Conservation (phyloP, 2,329 filamentous ascomycete genomes). For the Didymella arachidicola region DNA sequence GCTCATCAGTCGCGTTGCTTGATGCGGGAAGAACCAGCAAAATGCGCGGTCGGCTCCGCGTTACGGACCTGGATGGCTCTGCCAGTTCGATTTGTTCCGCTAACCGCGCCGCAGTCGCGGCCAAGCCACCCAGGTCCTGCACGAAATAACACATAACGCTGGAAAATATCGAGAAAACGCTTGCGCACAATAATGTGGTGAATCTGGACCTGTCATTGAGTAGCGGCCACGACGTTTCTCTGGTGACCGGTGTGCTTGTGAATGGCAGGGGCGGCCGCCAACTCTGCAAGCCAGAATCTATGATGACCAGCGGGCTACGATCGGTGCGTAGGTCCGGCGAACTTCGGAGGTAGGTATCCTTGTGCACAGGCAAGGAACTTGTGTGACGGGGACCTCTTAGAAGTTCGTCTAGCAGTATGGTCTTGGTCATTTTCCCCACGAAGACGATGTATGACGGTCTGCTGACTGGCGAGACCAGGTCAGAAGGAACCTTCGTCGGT, state of each 20-base stretch:
- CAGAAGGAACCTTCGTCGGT: not conserved
- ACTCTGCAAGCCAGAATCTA: not conserved
- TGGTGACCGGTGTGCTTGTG: not conserved
- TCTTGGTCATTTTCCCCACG: conserved; percentile 1
- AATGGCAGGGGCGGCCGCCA: not conserved
- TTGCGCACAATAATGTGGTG: not conserved
- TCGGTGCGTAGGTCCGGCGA: not conserved
- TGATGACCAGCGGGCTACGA: conserved; percentile 3
- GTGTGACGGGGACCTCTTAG: not conserved
- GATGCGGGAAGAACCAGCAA: not conserved
- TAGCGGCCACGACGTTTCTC: not conserved
- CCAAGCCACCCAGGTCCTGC: not conserved
- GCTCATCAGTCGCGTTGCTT: not conserved
- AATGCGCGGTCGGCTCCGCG: not conserved
- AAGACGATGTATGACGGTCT: conserved; percentile 2
- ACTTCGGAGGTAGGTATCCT: conserved; percentile 1
- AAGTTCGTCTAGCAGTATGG: conserved; percentile 6
- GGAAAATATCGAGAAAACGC: not conserved
- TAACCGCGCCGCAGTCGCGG: not conserved
- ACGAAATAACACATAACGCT: not conserved
- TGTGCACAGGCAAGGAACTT: conserved; percentile 1
- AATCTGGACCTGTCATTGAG: not conserved
- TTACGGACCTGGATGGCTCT: not conserved
- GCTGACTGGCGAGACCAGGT: not conserved
- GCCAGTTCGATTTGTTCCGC: not conserved